phyloP scores from a whole-genome alignment of 2,329 filamentous ascomycete genomes.

The Nothophaeocryptopus gaeumannii region DNA sequence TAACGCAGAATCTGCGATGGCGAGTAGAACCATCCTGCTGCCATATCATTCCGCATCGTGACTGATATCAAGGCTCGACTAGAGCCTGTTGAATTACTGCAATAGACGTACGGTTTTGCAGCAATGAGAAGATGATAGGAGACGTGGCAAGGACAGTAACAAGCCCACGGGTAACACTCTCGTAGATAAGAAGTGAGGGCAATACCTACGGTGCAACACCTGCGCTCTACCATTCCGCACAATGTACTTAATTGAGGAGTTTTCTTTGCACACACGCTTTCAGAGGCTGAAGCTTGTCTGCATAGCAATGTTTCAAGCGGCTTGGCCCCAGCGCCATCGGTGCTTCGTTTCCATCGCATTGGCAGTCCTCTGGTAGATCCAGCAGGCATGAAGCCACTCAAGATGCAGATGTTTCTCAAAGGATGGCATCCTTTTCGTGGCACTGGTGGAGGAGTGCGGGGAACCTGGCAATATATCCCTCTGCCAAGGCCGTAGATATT shows the following conservation, averaged over 20 bases:
- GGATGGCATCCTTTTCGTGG: no score
- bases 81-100: background rate
- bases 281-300: slow-evolving; percentile 4
- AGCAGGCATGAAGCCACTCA: no score
- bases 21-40: slow-evolving; percentile 27
- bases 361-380: no score
- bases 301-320: background rate
- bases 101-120: background rate
- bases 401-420: no score
- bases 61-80: background rate
- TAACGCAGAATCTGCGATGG: slow-evolving; percentile 20
- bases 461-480: no score
- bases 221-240: background rate
- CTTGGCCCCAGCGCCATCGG: no score
- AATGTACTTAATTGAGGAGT: background rate
- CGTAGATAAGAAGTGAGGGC: background rate
- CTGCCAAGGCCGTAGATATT: no score
- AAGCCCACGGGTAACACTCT: no score
- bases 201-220: background rate
- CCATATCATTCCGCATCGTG: slow-evolving; percentile 24
- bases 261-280: background rate
- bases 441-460: no score
- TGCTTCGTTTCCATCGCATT: no score
- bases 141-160: background rate
- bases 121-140: no score